Base-by-base conservation (phyloP, 2,329 filamentous ascomycete genomes). In the Acarospora socialis region DNA sequence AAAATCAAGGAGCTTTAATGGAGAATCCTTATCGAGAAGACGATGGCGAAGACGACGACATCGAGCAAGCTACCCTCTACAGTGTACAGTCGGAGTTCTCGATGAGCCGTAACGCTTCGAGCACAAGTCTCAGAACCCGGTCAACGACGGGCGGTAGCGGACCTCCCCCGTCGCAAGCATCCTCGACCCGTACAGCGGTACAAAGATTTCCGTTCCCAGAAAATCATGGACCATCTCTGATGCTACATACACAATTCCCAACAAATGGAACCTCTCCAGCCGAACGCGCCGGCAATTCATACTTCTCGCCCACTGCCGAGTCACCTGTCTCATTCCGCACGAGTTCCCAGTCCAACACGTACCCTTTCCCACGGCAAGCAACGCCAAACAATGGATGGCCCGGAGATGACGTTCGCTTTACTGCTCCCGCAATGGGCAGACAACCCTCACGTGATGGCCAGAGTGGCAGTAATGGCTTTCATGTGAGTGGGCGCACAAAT, bases 231-330 rank as follows among this genome's bases (percentile, higher is more conserved):
- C 57, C 66, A 15, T 54, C 70, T 23, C 66, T 93, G 26, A 83
- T 73, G 39, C 57, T 94, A 16, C 80, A 87, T 46, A 61, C 60
- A 12, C 66, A 72, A 45, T 61, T 70, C 43, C 49, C 66, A n/a
- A 51, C 46, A 33, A 55, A 54, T 16, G 56, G 52, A 34, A 54
- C 60, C 32, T 81, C 79, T 9, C 78, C 81, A 1, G 61, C 65
- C 16, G 63, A 70, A 13, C 66, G 70, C 31, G 64, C 61, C 21
- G 70, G 65, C n/a, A 82, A 84, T 36, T 94, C 86, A 3, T 95
- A 94, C 57, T 98, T 98, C 55, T 95, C 87, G 0, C 90, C 90
- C 0, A 69, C 77, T 2, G 70, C 68, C 20, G 86, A 94, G 17
- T 46, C 45, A 37, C 56, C 60, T 8, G 49, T 81, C 4, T 83